Percentiles rank a stretch among this genome's conserved stretches.
Conservation (phyloP, 176 grass and related monocot species). For the Panicum miliaceum region DNA sequence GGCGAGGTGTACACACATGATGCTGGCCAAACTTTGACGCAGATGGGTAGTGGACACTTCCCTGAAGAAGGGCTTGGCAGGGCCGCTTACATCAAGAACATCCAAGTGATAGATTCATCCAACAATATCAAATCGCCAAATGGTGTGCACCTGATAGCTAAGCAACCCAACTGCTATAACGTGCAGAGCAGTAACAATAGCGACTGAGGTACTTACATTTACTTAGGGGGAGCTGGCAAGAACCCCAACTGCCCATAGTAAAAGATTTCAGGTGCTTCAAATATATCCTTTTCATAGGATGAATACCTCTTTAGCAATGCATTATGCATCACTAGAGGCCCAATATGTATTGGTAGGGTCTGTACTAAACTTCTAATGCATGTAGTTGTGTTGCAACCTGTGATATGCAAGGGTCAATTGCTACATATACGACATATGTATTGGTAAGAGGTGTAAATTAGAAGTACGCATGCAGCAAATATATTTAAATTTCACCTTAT, state of each 20-base stretch:
- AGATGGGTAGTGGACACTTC: slow-evolving; percentile 62
- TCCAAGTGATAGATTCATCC: slow-evolving; percentile 50
- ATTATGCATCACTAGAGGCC: neutral
- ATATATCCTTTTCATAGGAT: neutral
- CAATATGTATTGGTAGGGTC: no score
- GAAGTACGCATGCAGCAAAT: no score
- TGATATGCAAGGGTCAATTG: neutral
- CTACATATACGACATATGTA: neutral
- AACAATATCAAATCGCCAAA: slow-evolving; percentile 39
- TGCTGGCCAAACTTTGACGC: slow-evolving; percentile 45
- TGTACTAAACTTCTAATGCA: no score
- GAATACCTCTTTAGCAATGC: neutral
- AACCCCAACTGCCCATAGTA: slow-evolving; percentile 49
- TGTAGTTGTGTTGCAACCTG: neutral
- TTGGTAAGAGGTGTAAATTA: no score
- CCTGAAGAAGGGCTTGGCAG: slow-evolving; percentile 55
- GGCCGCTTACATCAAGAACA: slow-evolving; percentile 58
- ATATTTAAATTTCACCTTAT: no score
- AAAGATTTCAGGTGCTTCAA: neutral
- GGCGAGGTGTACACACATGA: slow-evolving; percentile 45
- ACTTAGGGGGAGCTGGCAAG: slow-evolving; percentile 49
- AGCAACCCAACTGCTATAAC: slow-evolving; percentile 47
- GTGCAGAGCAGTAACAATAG: slow-evolving; percentile 41
- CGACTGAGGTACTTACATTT: slow-evolving; percentile 55
- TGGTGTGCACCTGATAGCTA: slow-evolving; percentile 15